Evolutionary conservation across 768 basidiomycete genomes (phyloP).

Genomic region (Chiua virens): DNA sequence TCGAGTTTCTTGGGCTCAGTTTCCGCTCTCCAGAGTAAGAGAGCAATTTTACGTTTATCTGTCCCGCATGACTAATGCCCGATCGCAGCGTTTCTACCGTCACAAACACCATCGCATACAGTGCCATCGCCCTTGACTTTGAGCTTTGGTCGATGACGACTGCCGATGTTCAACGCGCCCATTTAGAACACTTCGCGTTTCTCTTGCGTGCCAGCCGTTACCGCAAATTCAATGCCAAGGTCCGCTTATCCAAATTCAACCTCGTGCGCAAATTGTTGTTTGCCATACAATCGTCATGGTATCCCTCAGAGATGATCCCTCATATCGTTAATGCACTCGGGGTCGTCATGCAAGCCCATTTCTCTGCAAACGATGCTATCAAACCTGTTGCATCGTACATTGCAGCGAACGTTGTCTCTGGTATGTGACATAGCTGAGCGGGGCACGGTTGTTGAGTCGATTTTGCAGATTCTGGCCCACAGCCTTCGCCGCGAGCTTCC

Average conservation of each 20-base stretch:
- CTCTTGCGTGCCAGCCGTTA: slow-evolving; percentile 73
- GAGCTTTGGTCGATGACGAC: slow-evolving; percentile 81
- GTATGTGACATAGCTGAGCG: slow-evolving; percentile 37
- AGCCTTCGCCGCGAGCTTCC: slow-evolving; percentile 15
- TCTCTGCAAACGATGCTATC: slow-evolving; percentile 70
- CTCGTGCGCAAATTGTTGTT: slow-evolving; percentile 79
- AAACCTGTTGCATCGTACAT: slow-evolving; percentile 87
- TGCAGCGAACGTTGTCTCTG: slow-evolving; percentile 73
- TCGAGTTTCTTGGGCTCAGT: slow-evolving; percentile 85
- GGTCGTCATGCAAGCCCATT: slow-evolving; percentile 61
- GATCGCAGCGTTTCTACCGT: slow-evolving; percentile 75
- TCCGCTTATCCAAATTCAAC: slow-evolving; percentile 68
- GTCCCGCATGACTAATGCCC: not conserved
- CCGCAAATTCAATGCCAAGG: slow-evolving; percentile 73
- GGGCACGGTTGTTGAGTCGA: not conserved
- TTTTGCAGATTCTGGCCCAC: slow-evolving; percentile 1
- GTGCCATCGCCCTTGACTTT: slow-evolving; percentile 83
- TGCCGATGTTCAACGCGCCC: slow-evolving; percentile 71
- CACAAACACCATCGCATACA: slow-evolving; percentile 79
- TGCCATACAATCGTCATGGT: slow-evolving; percentile 79
- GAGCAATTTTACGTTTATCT: not conserved
- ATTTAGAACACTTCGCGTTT: slow-evolving; percentile 80
- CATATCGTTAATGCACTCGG: slow-evolving; percentile 61
- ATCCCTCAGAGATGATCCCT: slow-evolving; percentile 47
- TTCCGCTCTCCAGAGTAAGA: slow-evolving; percentile 79